These are phyloP conservation scores for Helichrysum umbraculigerum DNA, from an alignment of 129 eudicot genomes.

Conservation along the genomic window DNA sequence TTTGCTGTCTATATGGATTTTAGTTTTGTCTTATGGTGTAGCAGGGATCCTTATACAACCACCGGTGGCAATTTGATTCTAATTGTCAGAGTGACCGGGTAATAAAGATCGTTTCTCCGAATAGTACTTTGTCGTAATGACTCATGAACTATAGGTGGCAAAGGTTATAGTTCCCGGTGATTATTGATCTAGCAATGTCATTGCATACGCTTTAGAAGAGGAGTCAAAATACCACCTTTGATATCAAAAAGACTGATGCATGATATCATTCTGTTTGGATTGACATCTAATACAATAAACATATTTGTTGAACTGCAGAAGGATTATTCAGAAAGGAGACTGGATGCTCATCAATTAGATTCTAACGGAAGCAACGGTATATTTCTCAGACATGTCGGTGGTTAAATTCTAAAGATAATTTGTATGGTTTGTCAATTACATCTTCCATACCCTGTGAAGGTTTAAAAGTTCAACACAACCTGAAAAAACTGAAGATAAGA, in stretches of 20 bases:
- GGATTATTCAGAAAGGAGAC: constrained; percentile 59
- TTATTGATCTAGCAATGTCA: not conserved
- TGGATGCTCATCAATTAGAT: constrained; percentile 59
- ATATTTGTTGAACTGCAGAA: constrained; percentile 47
- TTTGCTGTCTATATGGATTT: not conserved
- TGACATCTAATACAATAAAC: constrained; percentile 1
- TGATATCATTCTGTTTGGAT: constrained; percentile 1
- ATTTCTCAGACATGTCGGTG: not conserved
- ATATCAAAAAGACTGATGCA: not conserved
- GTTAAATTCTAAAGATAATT: not conserved
- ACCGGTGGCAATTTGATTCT: constrained; percentile 68
- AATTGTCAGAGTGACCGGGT: constrained; percentile 80
- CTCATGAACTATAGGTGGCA: not conserved
- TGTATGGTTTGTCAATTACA: not conserved
- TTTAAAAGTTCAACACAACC: constrained; percentile 56
- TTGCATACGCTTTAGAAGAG: not conserved
- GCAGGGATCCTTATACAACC: constrained; percentile 62
- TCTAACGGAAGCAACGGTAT: constrained; percentile 70
- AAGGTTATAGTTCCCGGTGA: not conserved
- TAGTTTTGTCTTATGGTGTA: constrained; percentile 14
- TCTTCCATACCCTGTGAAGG: constrained; percentile 34
- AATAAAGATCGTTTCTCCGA: not conserved
- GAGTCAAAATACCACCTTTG: not conserved
- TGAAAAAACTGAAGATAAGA: constrained; percentile 65
- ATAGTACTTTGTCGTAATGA: not conserved